Conservation (phyloP, 352 stramenopile genomes). For the Phytopythium litorale region DNA sequence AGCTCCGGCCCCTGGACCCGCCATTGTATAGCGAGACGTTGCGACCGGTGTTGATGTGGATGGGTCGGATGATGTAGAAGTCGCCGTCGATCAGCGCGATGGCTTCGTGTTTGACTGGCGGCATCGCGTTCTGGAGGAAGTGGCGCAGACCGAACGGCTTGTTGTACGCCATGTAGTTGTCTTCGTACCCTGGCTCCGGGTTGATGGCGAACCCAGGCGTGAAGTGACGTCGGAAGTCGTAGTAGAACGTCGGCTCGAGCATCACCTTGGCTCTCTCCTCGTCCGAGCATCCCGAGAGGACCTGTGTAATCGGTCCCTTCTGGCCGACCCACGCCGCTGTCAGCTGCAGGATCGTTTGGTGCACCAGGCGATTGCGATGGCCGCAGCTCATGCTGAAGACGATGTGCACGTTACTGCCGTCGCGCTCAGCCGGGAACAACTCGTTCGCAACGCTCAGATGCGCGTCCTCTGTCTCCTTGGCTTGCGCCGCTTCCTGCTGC, state of each 20-base stretch:
- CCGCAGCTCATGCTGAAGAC: conserved; percentile 50
- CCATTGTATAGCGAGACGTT: too few relatives aligned
- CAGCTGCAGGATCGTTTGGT: conserved; percentile 41
- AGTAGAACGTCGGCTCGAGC: conserved; percentile 41
- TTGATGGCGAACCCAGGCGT: conserved; percentile 37
- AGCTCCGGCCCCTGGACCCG: too few relatives aligned
- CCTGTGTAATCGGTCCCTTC: conserved; percentile 46
- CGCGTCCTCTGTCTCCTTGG: too few relatives aligned
- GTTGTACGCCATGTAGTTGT: conserved; percentile 48
- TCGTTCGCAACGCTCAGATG: too few relatives aligned
- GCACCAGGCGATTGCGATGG: conserved; percentile 28
- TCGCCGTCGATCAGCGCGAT: conserved; percentile 35
- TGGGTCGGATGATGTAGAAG: too few relatives aligned
- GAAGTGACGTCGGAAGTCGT: conserved; percentile 52
- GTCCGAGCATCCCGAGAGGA: conserved; percentile 39
- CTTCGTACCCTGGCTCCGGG: conserved; percentile 32
- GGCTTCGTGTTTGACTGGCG: conserved; percentile 28
- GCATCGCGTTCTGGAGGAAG: conserved; percentile 37
- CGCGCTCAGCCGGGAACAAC: neutral
- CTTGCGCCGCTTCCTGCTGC: too few relatives aligned
- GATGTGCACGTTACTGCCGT: conserved; percentile 32
- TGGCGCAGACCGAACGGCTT: conserved; percentile 51
- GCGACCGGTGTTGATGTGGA: too few relatives aligned
- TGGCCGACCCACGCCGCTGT: conserved; percentile 31
- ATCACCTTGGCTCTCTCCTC: conserved; percentile 20